These are phyloP conservation scores for Mucuna pruriens DNA, from an alignment of 306 rosid genomes.

Conservation along the genomic window DNA sequence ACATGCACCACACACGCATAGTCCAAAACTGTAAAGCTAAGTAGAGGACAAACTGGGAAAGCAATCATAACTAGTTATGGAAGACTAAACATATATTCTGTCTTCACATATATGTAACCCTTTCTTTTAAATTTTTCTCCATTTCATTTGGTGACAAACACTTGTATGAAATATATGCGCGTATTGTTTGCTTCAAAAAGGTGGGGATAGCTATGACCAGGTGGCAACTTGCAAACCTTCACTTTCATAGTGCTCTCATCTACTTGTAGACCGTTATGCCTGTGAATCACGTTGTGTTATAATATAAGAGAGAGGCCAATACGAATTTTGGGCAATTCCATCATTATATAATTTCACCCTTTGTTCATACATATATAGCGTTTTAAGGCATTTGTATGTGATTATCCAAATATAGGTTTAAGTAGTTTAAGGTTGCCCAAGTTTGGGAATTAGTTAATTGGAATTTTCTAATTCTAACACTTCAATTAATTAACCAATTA, in stretches of 20 bases:
- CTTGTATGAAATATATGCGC: neutral
- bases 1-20: conserved; percentile 39
- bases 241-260: conserved; percentile 29
- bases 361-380: no score
- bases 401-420: conserved; percentile 15
- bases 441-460: conserved; percentile 26
- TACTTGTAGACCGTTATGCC: conserved; percentile 19
- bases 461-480: conserved; percentile 15
- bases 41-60: conserved; percentile 43
- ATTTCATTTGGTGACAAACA: conserved; percentile 1
- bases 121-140: conserved; percentile 32
- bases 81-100: conserved; percentile 45
- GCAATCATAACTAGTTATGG: conserved; percentile 48
- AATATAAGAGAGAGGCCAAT: conserved; percentile 20
- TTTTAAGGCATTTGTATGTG: neutral
- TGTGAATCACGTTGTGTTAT: conserved; percentile 38
- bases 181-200: conserved; percentile 28
- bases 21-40: conserved; percentile 42
- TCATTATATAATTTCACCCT: neutral
- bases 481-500: conserved; percentile 26
- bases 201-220: conserved; percentile 32
- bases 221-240: conserved; percentile 42
- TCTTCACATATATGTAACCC: conserved; percentile 33
- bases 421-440: conserved; percentile 3
- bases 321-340: conserved; percentile 11